Evolutionary conservation across 2,329 filamentous ascomycete species (phyloP).

Genomic region (Bipolaris sorokiniana): DNA sequence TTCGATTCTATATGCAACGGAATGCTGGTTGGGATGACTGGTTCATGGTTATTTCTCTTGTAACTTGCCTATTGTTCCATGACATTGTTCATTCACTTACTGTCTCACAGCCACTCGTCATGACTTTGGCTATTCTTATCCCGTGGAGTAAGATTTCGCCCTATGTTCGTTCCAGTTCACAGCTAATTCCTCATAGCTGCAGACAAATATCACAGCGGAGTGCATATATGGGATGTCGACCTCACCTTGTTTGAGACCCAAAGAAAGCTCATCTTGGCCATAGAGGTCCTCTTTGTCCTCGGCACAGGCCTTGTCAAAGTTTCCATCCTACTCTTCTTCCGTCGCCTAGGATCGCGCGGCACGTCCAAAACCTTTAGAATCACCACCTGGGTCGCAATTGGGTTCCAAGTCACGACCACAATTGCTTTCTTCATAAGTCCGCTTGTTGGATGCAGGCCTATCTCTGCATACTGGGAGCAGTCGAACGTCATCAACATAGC

Average conservation of each 20-base stretch:
- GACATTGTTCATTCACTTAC: background rate
- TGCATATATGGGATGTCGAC: slow-evolving; percentile 32
- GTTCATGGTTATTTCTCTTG: slow-evolving; percentile 29
- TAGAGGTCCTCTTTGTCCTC: slow-evolving; percentile 28
- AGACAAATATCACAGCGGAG: slow-evolving; percentile 27
- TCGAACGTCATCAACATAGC: slow-evolving; percentile 17
- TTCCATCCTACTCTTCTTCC: slow-evolving; percentile 38
- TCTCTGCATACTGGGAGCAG: slow-evolving; percentile 36
- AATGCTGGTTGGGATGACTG: slow-evolving; percentile 33
- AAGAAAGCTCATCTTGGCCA: slow-evolving; percentile 27
- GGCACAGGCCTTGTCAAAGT: slow-evolving; percentile 35
- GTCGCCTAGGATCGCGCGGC: slow-evolving; percentile 24
- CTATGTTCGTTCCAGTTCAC: background rate
- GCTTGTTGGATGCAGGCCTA: slow-evolving; percentile 27
- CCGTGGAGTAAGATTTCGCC: slow-evolving; percentile 16
- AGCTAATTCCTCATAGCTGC: slow-evolving; percentile 19
- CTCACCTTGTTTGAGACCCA: slow-evolving; percentile 16
- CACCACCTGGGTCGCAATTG: slow-evolving; percentile 20
- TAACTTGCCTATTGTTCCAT: slow-evolving; percentile 5
- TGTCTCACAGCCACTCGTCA: background rate
- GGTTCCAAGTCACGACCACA: slow-evolving; percentile 14
- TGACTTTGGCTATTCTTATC: slow-evolving; percentile 28
- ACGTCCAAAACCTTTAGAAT: slow-evolving; percentile 24
- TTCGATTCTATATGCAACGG: slow-evolving; percentile 26
- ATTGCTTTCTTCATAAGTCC: slow-evolving; percentile 27